phyloP scores from a whole-genome alignment of 257 asterid species.

The Penstemon newberryi region DNA sequence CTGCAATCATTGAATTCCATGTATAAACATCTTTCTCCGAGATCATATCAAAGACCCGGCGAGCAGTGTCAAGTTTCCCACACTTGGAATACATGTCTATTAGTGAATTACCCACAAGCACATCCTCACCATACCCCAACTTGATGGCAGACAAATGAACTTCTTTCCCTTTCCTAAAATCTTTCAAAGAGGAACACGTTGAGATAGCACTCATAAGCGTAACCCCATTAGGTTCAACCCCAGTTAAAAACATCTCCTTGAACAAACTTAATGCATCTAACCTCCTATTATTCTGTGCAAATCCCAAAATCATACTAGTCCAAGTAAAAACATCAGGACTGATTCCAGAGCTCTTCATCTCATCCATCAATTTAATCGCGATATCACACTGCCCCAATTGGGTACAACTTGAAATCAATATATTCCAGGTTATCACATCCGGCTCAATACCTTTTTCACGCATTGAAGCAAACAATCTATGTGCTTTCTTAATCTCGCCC shows the following conservation, averaged over 20 bases:
- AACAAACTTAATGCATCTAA: slow-evolving; percentile 54
- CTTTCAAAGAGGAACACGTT: slow-evolving; percentile 58
- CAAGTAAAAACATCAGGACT: slow-evolving; percentile 77
- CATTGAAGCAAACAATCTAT: slow-evolving; percentile 53
- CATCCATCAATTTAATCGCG: slow-evolving; percentile 57
- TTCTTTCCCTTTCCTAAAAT: slow-evolving; percentile 63
- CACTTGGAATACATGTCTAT: slow-evolving; percentile 83
- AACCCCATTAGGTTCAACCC: slow-evolving; percentile 66
- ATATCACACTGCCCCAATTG: slow-evolving; percentile 58
- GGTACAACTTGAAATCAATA: slow-evolving; percentile 56
- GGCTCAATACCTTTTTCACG: slow-evolving; percentile 51
- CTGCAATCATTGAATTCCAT: slow-evolving; percentile 87
- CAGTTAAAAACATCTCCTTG: slow-evolving; percentile 49
- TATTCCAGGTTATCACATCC: slow-evolving; percentile 71
- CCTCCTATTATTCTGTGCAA: slow-evolving; percentile 54
- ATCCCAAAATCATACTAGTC: slow-evolving; percentile 68
- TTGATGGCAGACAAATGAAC: slow-evolving; percentile 59
- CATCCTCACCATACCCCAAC: slow-evolving; percentile 55
- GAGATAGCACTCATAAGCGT: slow-evolving; percentile 62
- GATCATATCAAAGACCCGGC: slow-evolving; percentile 53
- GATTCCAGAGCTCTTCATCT: slow-evolving; percentile 55
- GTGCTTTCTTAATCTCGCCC: slow-evolving; percentile 54
- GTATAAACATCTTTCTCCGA: slow-evolving; percentile 61
- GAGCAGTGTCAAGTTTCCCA: slow-evolving; percentile 61
- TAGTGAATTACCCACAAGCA: slow-evolving; percentile 69